phyloP scores from a whole-genome alignment of 2,329 filamentous ascomycete genomes.

The Amesomyces nigricolor region DNA sequence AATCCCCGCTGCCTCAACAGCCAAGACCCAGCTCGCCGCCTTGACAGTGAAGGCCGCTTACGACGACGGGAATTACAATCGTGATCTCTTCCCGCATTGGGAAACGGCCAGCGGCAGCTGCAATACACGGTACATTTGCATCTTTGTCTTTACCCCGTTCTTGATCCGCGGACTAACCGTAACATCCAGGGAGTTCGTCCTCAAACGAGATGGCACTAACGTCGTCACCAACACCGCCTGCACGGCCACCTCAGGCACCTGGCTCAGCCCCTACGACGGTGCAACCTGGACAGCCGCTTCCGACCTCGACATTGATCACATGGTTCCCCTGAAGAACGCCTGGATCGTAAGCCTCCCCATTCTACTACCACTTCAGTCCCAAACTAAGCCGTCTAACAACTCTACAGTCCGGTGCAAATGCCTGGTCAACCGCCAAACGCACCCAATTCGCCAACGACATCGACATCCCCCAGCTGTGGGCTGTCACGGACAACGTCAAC shows the following conservation, averaged over 20 bases:
- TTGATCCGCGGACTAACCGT: no score
- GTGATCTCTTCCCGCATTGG: conserved; percentile 68
- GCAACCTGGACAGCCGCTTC: conserved; percentile 60
- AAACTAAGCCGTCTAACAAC: conserved; percentile 1
- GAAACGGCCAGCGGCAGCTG: conserved; percentile 59
- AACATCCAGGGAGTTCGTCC: conserved; percentile 51
- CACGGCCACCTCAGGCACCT: conserved; percentile 58
- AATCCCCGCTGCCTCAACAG: conserved; percentile 55
- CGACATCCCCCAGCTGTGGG: conserved; percentile 67
- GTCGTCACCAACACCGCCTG: conserved; percentile 58
- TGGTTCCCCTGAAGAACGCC: conserved; percentile 75
- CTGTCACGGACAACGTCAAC: conserved; percentile 75
- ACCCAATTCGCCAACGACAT: conserved; percentile 73
- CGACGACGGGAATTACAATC: conserved; percentile 54
- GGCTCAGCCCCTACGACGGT: conserved; percentile 70
- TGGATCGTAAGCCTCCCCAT: conserved; percentile 54
- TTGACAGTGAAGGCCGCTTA: conserved; percentile 54
- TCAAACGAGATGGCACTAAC: conserved; percentile 65
- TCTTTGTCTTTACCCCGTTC: neutral
- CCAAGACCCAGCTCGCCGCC: conserved; percentile 50
- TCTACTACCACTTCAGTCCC: neutral
- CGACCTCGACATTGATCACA: conserved; percentile 77
- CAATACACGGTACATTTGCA: conserved; percentile 53
- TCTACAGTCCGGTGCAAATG: conserved; percentile 59
- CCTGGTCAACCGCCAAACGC: conserved; percentile 64